Conservation (phyloP, 1,284 basidiomycete species). For the Sanghuangporus sanghuang region DNA sequence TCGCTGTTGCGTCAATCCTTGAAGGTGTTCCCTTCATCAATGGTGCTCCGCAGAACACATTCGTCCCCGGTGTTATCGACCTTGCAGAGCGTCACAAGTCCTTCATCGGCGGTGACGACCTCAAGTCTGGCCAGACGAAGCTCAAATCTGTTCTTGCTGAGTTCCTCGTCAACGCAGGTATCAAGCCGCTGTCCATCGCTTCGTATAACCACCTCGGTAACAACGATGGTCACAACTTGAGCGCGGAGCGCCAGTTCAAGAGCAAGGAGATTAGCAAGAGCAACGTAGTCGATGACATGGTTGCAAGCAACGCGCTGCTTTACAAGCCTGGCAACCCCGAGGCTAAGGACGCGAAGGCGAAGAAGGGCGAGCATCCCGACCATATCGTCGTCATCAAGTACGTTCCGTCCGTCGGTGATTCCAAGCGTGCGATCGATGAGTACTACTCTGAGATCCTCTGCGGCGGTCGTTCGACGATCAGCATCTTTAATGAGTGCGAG, state of each 20-base stretch:
- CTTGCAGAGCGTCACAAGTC: slow-evolving; percentile 87
- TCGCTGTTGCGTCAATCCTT: slow-evolving; percentile 93
- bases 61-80: slow-evolving; percentile 92
- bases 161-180: slow-evolving; percentile 98
- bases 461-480: slow-evolving; percentile 77
- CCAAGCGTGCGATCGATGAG: slow-evolving; percentile 97
- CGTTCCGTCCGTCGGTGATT: slow-evolving; percentile 92
- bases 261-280: slow-evolving; percentile 98
- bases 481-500: slow-evolving; percentile 97
- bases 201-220: slow-evolving; percentile 99
- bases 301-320: slow-evolving; percentile 83
- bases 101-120: slow-evolving; percentile 97
- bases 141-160: slow-evolving; percentile 95
- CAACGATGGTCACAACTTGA: slow-evolving; percentile 94
- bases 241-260: slow-evolving; percentile 92
- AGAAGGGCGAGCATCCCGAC: slow-evolving; percentile 92
- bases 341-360: slow-evolving; percentile 56
- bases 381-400: slow-evolving; percentile 97
- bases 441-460: slow-evolving; percentile 95
- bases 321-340: slow-evolving; percentile 72
- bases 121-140: slow-evolving; percentile 94
- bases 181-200: slow-evolving; percentile 95
- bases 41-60: slow-evolving; percentile 98
- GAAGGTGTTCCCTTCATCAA: slow-evolving; percentile 96
- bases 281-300: slow-evolving; percentile 97